Conservation (phyloP, 805 yeast genomes). For the Zygosaccharomyces lentus region DNA sequence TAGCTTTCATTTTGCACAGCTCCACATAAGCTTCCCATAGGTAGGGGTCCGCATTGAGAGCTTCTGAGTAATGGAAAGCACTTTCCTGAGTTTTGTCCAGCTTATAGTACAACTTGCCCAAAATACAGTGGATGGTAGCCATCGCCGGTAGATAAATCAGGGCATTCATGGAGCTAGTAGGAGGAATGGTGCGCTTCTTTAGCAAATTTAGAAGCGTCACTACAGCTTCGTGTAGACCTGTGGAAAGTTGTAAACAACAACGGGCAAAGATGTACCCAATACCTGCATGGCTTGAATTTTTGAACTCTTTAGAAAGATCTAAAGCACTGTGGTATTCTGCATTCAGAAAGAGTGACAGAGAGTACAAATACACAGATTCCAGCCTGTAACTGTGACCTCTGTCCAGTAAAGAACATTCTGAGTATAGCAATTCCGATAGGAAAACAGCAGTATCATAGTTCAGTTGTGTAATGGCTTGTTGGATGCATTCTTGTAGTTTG, state of each 20-base stretch:
- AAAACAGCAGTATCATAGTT: constrained; percentile 66
- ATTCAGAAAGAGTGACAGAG: constrained; percentile 57
- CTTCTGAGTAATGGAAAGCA: constrained; percentile 60
- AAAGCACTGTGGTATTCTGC: constrained; percentile 60
- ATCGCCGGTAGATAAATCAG: constrained; percentile 51
- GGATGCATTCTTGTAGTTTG: constrained; percentile 18
- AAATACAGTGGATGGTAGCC: constrained; percentile 60
- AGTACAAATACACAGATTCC: constrained; percentile 66
- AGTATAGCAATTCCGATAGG: constrained; percentile 74
- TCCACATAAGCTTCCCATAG: constrained; percentile 84
- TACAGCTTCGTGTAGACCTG: constrained; percentile 18
- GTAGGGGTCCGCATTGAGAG: constrained; percentile 70
- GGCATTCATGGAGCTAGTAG: constrained; percentile 7
- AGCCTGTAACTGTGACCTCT: constrained; percentile 37
- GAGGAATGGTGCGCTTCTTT: constrained; percentile 9
- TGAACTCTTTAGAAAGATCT: constrained; percentile 36
- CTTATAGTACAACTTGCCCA: constrained; percentile 63
- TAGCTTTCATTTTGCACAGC: constrained; percentile 66
- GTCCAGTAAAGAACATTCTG: constrained; percentile 39
- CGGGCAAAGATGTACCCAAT: constrained; percentile 73
- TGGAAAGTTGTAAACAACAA: constrained; percentile 39
- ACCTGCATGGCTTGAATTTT: constrained; percentile 53
- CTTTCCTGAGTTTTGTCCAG: constrained; percentile 62
- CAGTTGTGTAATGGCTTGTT: constrained; percentile 25
- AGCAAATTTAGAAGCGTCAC: constrained; percentile 7